These are phyloP conservation scores for Saturnispora besseyi DNA, from an alignment of 805 yeast genomes.

Conservation along the genomic window DNA sequence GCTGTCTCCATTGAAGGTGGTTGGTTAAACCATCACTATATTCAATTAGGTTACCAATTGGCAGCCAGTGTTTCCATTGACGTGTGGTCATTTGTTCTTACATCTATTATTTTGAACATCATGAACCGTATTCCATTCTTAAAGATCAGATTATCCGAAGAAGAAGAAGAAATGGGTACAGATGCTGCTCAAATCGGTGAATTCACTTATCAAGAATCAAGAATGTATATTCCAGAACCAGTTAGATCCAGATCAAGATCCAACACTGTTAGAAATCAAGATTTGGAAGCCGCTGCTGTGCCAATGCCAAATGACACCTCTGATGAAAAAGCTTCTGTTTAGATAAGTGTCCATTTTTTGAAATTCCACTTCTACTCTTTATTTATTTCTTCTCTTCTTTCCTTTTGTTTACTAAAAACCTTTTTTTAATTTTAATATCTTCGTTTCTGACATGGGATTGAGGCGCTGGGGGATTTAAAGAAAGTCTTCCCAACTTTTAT, in stretches of 20 bases:
- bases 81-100: constrained; percentile 66
- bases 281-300: constrained; percentile 22
- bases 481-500: too few relatives aligned
- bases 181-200: constrained; percentile 91
- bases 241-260: constrained; percentile 36
- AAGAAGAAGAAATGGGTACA: constrained; percentile 81
- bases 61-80: constrained; percentile 68
- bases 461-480: too few relatives aligned
- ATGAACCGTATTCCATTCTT: constrained; percentile 76
- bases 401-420: neutral
- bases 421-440: neutral
- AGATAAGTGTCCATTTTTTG: neutral
- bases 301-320: constrained; percentile 19
- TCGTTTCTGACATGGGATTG: neutral
- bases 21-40: constrained; percentile 76
- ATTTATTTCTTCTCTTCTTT: neutral
- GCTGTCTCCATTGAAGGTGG: constrained; percentile 63
- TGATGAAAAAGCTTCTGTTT: constrained; percentile 18
- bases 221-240: constrained; percentile 68
- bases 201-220: constrained; percentile 62
- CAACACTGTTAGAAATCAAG: constrained; percentile 11
- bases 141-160: constrained; percentile 73
- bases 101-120: constrained; percentile 53
- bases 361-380: neutral
- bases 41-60: constrained; percentile 80